Base-by-base conservation (phyloP, 352 stramenopile genomes). In the Phytophthora citrophthora region DNA sequence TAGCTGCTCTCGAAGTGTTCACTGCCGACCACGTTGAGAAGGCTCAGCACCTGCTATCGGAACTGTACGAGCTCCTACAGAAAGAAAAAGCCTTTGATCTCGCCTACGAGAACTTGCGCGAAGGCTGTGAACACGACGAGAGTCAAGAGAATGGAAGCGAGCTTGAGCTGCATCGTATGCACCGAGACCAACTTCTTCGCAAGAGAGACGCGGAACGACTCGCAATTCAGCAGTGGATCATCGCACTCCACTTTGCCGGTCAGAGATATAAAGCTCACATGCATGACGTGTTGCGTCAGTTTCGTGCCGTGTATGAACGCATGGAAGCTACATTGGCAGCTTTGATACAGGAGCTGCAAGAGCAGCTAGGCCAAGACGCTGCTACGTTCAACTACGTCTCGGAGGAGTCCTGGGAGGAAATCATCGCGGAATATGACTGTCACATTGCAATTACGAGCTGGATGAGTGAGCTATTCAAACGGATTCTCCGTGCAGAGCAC, bases 11-110 rank as follows among this genome's bases (percentile, higher is more conserved):
- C 4, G 70, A 83, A 55, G 45, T 31, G 3, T 76, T 87, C 34
- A 58, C 67, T 20, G 52, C 51, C 15, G 70, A 82, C 48, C 73
- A 89, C 47, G 53, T 51, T 9, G 52, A 68, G 46, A 77, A 86
- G 31, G 71, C 64, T 8, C 71, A 67, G 34, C 71, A 82, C 34
- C 26, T 89, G 41, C 59, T 86, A 0, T 62, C 49, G 4, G 79
- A 87, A 54, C 70, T 89, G 16, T 65, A 79, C 12, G 65, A 79
- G 18, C 68, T 73, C 2, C 31, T 84, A 7, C 63, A 83, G 47
- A 76, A 66, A 16, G 77, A 89, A 60, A 68, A 68, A 18, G 71
- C 71, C 4, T 72, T 76, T 41, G 57, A 78, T 10, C n/a, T 74
- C 11, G 69, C 58, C 5, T 74, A 68, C 26, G 34, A 68, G 15